Evolutionary conservation across 2,329 filamentous ascomycete species (phyloP).

Genomic region (Cercospora janseana): DNA sequence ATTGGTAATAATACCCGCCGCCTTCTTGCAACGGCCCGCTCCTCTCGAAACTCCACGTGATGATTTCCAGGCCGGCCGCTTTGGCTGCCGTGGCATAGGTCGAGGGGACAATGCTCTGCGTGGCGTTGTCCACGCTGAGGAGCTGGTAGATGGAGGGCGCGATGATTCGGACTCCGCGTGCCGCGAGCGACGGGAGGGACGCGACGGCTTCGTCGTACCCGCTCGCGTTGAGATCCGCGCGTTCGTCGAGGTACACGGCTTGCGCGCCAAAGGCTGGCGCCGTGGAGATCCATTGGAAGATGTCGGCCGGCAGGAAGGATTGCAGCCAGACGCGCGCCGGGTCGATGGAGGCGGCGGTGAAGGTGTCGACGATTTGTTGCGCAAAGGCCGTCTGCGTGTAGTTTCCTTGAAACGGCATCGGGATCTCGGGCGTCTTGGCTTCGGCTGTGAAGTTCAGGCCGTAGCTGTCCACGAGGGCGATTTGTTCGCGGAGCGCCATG

Average conservation of each 20-base stretch:
- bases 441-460: slow-evolving; percentile 65
- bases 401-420: slow-evolving; percentile 64
- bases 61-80: slow-evolving; percentile 61
- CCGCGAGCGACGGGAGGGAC: slow-evolving; percentile 56
- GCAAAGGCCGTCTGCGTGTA: slow-evolving; percentile 66
- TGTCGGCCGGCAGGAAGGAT: slow-evolving; percentile 55
- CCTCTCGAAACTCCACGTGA: slow-evolving; percentile 68
- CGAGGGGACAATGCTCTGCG: slow-evolving; percentile 60
- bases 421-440: slow-evolving; percentile 62
- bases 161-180: slow-evolving; percentile 60
- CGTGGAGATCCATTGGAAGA: slow-evolving; percentile 65
- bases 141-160: slow-evolving; percentile 64
- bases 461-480: slow-evolving; percentile 56
- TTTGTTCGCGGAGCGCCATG: slow-evolving; percentile 61
- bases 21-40: slow-evolving; percentile 56
- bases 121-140: slow-evolving; percentile 48
- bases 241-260: slow-evolving; percentile 65
- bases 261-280: slow-evolving; percentile 61
- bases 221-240: slow-evolving; percentile 51
- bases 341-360: slow-evolving; percentile 54
- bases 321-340: slow-evolving; percentile 60
- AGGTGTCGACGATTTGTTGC: slow-evolving; percentile 64
- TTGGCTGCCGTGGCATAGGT: slow-evolving; percentile 62
- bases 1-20: slow-evolving; percentile 56
- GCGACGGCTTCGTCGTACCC: slow-evolving; percentile 56